Evolutionary conservation across 164 flowering plant species (phyloP), one percentile per base, ranked within the genome.

Genomic region (Piper betle): DNA sequence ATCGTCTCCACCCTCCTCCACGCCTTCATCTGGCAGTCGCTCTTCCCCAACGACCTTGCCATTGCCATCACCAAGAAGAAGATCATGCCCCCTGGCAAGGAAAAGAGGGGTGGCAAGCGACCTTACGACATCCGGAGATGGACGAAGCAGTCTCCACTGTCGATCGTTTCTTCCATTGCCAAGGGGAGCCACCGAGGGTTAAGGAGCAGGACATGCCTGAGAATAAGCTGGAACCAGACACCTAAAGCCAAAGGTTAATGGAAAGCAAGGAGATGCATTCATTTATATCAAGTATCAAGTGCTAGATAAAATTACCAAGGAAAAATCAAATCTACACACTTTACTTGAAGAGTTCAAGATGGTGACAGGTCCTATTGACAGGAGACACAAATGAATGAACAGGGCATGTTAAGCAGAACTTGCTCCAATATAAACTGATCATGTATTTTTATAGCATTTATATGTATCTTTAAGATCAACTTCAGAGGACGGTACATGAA

Each of bases 31-130:
- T 94, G 96, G 96, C 67, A 48, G 1, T 82, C 96, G 0, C 66
- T 91, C 78, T 91, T 94, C 63, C 96, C 99, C 2, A 91, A 94
- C 50, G 99, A 94, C 60, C 85, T 85, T 2, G 96, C 97, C 70
- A 88, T 87, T 25, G 97, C 97, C 69, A 88, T 90, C 42, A 83
- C 96, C 46, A 83, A 77, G 79, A 86, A 61, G 70, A 77, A 9
- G 71, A 43, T 48, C 40, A 65, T 53, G 68, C 39, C 16, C 3
- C n/a, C n/a, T n/a, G 65, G 39, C 52, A 80, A 73, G 72, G 84
- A 76, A n/a, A 87, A 72, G 78, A 80, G 69, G 53, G 76, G 82
- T 6, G 41, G 70, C 57, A 89, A 75, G 63, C 79, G 58, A 63
- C 69, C 84, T 2, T 82, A 77, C 15, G 84, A 85, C 55, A 70